A percentile compares a stretch with the other conserved stretches of the same genome.
These are phyloP conservation scores for Discostella pseudostelligera DNA, from an alignment of 108 stramenopile genomes.

Conservation along the genomic window DNA sequence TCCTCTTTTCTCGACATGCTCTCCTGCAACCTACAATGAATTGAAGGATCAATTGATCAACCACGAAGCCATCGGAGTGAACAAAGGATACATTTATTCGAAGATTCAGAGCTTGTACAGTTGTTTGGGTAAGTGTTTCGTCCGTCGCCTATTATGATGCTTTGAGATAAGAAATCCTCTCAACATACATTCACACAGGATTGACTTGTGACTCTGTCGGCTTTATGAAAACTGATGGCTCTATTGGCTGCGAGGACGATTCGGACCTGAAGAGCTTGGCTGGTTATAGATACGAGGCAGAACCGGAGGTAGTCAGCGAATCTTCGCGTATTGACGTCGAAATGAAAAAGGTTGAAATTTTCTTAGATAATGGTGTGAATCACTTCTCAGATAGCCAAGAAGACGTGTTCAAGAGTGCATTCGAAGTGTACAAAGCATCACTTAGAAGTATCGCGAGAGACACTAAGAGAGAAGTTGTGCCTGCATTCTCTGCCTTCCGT, in stretches of 20 bases:
- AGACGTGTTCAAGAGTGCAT: constrained; percentile 41
- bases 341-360: constrained; percentile 34
- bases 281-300: constrained; percentile 29
- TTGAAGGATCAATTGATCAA: constrained; percentile 58
- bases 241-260: constrained; percentile 18
- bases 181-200: constrained; percentile 7
- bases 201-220: constrained; percentile 37
- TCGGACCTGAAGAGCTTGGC: constrained; percentile 21
- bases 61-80: constrained; percentile 1
- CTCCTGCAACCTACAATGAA: constrained; percentile 46
- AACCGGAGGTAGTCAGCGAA: constrained; percentile 15
- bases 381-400: constrained; percentile 28
- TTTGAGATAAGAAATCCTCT: no score
- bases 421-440: constrained; percentile 59
- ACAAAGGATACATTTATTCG: constrained; percentile 58
- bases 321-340: constrained; percentile 40
- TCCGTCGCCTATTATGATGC: neutral
- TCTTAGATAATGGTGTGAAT: constrained; percentile 33
- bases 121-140: constrained; percentile 53
- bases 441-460: constrained; percentile 53
- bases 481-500: constrained; percentile 59
- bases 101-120: constrained; percentile 53
- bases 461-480: constrained; percentile 59
- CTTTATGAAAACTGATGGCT: constrained; percentile 23
- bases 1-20: constrained; percentile 68